Conservation (phyloP, 2,329 filamentous ascomycete species). For the Onygenales sp. region DNA sequence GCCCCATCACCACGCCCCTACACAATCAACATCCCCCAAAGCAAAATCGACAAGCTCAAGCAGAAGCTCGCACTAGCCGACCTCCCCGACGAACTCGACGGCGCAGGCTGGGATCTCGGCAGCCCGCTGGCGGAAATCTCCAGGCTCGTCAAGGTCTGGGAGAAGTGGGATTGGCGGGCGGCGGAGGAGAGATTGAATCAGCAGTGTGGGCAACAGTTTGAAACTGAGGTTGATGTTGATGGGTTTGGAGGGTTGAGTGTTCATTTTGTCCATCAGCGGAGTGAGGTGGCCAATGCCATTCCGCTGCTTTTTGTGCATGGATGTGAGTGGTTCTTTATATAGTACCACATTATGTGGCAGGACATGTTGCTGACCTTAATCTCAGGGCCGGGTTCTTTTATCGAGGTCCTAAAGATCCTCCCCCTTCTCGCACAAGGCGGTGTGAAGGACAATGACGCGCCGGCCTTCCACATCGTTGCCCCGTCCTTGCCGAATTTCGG, state of each 20-base stretch:
- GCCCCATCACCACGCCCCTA: conserved; percentile 26
- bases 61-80: conserved; percentile 45
- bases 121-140: conserved; percentile 52
- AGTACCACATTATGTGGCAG: conserved; percentile 5
- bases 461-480: conserved; percentile 45
- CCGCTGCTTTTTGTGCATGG: conserved; percentile 61
- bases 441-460: conserved; percentile 21
- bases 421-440: conserved; percentile 31
- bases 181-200: conserved; percentile 51
- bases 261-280: conserved; percentile 55
- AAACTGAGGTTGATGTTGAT: conserved; percentile 42
- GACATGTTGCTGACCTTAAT: conserved; percentile 6
- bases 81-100: conserved; percentile 49
- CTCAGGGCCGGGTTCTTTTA: conserved; percentile 55
- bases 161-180: conserved; percentile 51
- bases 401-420: conserved; percentile 56
- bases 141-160: conserved; percentile 50
- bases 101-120: conserved; percentile 48
- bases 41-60: conserved; percentile 43
- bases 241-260: conserved; percentile 52
- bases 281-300: conserved; percentile 43
- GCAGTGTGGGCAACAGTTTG: conserved; percentile 46
- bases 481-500: conserved; percentile 49
- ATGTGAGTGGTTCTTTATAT: conserved; percentile 29
- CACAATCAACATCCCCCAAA: conserved; percentile 43